Conservation (phyloP, 208 protist species). For the Leishmania gerbilli region DNA sequence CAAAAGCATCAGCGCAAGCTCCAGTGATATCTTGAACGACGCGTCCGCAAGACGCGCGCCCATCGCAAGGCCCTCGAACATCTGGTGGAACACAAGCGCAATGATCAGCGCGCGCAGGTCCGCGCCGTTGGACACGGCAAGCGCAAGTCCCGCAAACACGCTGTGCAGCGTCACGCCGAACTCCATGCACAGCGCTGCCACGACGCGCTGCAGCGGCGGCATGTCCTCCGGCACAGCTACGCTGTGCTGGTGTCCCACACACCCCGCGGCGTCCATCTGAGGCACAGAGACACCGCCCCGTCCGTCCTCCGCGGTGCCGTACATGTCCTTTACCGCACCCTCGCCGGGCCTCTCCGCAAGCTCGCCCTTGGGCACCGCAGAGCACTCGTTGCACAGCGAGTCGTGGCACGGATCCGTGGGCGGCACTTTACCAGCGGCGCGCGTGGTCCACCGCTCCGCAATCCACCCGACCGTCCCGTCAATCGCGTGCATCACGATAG, state of each 20-base stretch:
- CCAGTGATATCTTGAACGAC: conserved; percentile 35
- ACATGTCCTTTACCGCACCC: neutral
- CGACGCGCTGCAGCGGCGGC: conserved; percentile 17
- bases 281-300: neutral
- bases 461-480: conserved; percentile 40
- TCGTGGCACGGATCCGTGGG: conserved; percentile 4
- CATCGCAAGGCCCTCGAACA: conserved; percentile 72
- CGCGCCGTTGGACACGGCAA: conserved; percentile 43
- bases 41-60: conserved; percentile 62
- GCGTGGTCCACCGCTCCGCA: conserved; percentile 8
- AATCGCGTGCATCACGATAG: conserved; percentile 62
- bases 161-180: conserved; percentile 73
- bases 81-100: conserved; percentile 68
- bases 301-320: neutral
- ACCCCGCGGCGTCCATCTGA: neutral
- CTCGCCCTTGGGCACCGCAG: conserved; percentile 7
- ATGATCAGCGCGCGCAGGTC: conserved; percentile 44
- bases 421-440: neutral
- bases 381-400: conserved; percentile 12
- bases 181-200: conserved; percentile 66
- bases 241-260: conserved; percentile 28
- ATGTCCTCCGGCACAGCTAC: conserved; percentile 18
- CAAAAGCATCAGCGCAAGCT: conserved; percentile 40
- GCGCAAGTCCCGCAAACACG: conserved; percentile 57
- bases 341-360: neutral